A percentile compares a stretch with the other conserved stretches of the same genome.
phyloP scores from a whole-genome alignment of 2,329 filamentous ascomycete genomes.

The Thelonectria discophora region DNA sequence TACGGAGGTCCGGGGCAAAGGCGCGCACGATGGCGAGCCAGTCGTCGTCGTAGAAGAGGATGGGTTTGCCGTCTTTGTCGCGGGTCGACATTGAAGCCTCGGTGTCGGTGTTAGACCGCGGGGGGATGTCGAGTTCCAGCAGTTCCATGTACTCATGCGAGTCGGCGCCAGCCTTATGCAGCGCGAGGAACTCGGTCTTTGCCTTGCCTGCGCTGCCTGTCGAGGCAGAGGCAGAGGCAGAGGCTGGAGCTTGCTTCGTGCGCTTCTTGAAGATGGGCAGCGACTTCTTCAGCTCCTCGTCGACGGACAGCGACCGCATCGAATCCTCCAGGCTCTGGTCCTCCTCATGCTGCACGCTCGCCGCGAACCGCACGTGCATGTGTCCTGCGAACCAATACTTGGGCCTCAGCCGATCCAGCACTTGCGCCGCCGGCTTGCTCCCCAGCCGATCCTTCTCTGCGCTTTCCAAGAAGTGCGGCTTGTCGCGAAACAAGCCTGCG shows the following conservation, averaged over 20 bases:
- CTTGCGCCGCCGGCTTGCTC: constrained; percentile 77
- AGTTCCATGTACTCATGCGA: constrained; percentile 82
- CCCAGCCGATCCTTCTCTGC: constrained; percentile 80
- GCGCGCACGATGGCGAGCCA: constrained; percentile 92
- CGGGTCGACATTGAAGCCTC: constrained; percentile 51
- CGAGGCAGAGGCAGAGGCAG: too few species aligned
- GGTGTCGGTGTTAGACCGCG: constrained; percentile 18
- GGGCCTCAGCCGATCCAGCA: constrained; percentile 82
- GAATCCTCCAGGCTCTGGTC: constrained; percentile 41
- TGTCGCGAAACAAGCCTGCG: constrained; percentile 71
- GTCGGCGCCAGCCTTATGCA: constrained; percentile 87
- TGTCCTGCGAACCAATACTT: constrained; percentile 92
- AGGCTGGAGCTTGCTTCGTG: background rate
- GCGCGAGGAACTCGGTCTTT: constrained; percentile 80
- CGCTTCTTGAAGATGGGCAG: constrained; percentile 16
- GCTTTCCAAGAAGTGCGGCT: constrained; percentile 78
- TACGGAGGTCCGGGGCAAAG: constrained; percentile 70
- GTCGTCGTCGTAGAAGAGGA: constrained; percentile 84
- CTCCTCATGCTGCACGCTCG: constrained; percentile 62
- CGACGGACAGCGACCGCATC: background rate
- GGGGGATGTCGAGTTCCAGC: constrained; percentile 52
- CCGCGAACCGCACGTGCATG: constrained; percentile 85
- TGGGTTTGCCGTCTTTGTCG: constrained; percentile 28
- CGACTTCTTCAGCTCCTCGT: constrained; percentile 5
- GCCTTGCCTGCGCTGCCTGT: constrained; percentile 74